These are phyloP conservation scores for Brettanomyces custersianus DNA, from an alignment of 805 yeast genomes.

Conservation along the genomic window DNA sequence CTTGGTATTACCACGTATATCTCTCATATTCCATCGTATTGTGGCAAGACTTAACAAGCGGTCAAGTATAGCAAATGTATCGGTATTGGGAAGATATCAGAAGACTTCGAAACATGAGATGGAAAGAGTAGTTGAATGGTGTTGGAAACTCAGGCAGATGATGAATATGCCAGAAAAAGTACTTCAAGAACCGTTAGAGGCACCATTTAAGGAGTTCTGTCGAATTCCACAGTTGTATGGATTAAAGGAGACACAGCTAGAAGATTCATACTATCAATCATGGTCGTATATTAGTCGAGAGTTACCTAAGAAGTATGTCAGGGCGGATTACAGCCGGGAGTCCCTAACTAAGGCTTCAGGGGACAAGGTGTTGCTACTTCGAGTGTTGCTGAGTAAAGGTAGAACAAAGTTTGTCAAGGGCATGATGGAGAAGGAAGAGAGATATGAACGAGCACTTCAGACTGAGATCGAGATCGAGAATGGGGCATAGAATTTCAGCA, in stretches of 20 bases:
- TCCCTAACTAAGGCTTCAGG: constrained; percentile 34
- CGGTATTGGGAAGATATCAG: constrained; percentile 2
- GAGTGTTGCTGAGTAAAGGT: constrained; percentile 50
- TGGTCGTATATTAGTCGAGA: constrained; percentile 18
- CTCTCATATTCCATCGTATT: constrained; percentile 1
- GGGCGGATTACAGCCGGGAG: constrained; percentile 27
- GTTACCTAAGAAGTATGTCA: constrained; percentile 12
- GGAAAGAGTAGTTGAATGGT: constrained; percentile 24
- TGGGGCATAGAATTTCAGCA: no score
- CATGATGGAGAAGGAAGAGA: constrained; percentile 19
- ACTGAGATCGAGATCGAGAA: constrained; percentile 13
- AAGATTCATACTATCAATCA: constrained; percentile 12
- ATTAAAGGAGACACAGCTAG: constrained; percentile 9
- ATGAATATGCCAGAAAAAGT: constrained; percentile 19
- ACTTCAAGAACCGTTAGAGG: constrained; percentile 12
- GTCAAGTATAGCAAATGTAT: neutral
- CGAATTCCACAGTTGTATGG: constrained; percentile 12
- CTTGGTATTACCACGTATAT: constrained; percentile 56
- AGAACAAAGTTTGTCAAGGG: constrained; percentile 18
- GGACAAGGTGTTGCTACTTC: constrained; percentile 52
- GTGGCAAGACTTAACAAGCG: constrained; percentile 2
- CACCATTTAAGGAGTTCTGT: constrained; percentile 15
- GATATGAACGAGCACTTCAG: constrained; percentile 19
- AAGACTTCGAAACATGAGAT: constrained; percentile 17
- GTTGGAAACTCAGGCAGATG: constrained; percentile 21